A percentile compares a stretch with the other conserved stretches of the same genome.
Evolutionary conservation across 208 protist genomes (phyloP).

Genomic region (Acanthamoeba castellanii): DNA sequence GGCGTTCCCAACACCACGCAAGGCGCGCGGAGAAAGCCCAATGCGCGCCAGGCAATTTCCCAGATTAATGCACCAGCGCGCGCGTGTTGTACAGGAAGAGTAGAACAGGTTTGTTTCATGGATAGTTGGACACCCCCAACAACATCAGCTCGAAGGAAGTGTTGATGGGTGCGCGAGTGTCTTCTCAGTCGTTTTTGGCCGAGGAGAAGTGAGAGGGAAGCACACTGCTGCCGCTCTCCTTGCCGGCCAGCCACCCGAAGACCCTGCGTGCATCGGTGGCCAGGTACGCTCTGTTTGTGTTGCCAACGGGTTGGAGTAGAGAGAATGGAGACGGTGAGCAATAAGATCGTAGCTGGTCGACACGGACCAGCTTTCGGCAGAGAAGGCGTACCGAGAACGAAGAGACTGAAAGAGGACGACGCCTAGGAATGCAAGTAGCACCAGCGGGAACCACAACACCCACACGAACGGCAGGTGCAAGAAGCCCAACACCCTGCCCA

Average conservation of each 20-base stretch:
- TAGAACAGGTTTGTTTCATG: too few relatives aligned
- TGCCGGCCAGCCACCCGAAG: constrained; percentile 12
- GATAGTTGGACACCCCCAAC: too few relatives aligned
- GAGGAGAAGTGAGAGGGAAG: neutral
- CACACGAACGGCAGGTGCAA: constrained; percentile 32
- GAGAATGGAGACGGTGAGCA: neutral
- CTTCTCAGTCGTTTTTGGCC: constrained; percentile 21
- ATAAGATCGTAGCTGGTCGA: too few relatives aligned
- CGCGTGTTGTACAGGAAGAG: too few relatives aligned
- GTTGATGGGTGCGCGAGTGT: too few relatives aligned
- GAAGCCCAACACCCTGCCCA: neutral
- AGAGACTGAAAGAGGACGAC: constrained; percentile 22
- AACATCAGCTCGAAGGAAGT: too few relatives aligned
- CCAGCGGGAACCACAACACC: constrained; percentile 20
- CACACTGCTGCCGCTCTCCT: neutral
- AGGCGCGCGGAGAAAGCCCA: too few relatives aligned
- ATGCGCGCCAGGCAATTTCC: too few relatives aligned
- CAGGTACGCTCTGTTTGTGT: constrained; percentile 17
- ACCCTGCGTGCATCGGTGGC: neutral
- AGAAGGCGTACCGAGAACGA: neutral
- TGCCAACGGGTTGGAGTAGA: neutral
- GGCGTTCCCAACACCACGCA: too few relatives aligned
- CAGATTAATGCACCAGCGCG: too few relatives aligned
- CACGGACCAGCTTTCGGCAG: too few relatives aligned
- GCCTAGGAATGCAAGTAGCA: neutral